Percentiles rank a stretch among this genome's conserved stretches.
Evolutionary conservation across 352 stramenopile genomes (phyloP).

Genomic region (Phytophthora citrophthora): DNA sequence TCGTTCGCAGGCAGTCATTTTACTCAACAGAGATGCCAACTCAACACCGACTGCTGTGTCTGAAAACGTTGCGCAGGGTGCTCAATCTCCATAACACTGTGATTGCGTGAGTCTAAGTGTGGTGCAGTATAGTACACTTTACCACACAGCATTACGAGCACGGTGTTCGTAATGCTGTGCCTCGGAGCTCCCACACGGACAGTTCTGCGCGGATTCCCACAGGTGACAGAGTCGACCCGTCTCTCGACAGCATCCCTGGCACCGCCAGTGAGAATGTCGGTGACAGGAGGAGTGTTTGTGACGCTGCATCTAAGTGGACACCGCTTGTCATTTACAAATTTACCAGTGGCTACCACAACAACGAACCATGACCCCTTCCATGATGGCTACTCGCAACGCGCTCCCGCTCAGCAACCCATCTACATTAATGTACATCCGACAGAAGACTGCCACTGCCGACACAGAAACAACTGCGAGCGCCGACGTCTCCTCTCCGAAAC

Average conservation of each 20-base stretch:
- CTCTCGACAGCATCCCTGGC: neutral
- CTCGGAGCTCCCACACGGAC: neutral
- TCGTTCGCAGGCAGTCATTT: no score
- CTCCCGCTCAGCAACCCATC: constrained; percentile 19
- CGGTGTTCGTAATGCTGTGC: no score
- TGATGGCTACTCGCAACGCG: constrained; percentile 26
- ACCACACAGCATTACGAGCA: no score
- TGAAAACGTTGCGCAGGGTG: no score
- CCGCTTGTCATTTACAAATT: constrained; percentile 13
- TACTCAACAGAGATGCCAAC: no score
- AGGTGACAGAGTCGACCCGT: neutral
- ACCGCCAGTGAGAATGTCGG: constrained; percentile 4
- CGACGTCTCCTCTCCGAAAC: neutral
- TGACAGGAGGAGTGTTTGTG: constrained; percentile 6
- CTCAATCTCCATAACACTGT: no score
- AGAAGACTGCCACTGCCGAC: constrained; percentile 11
- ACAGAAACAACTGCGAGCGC: neutral
- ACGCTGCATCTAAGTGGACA: neutral
- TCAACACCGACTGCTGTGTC: no score
- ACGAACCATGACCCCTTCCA: constrained; percentile 12
- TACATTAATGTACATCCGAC: constrained; percentile 22
- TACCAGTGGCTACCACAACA: neutral
- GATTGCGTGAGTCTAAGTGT: no score
- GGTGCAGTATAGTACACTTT: no score
- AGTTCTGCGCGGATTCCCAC: constrained; percentile 4